Evolutionary conservation across 306 rosid species (phyloP).

Genomic region (Cucurbita moschata): DNA sequence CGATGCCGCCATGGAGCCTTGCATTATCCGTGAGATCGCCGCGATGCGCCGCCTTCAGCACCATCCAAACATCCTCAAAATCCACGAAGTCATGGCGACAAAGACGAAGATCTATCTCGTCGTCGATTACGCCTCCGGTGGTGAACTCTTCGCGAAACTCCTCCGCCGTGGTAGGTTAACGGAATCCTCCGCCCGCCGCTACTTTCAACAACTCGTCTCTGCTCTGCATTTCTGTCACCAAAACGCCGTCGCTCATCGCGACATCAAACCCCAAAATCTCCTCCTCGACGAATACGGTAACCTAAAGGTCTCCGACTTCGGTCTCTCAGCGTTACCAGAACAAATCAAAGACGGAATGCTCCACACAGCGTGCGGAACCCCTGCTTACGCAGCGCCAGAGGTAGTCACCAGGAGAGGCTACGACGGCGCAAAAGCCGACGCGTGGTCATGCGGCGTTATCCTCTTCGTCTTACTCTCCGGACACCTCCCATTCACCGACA

Average conservation of each 20-base stretch:
- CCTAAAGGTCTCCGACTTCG: constrained; percentile 76
- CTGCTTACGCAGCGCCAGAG: constrained; percentile 87
- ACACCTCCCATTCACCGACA: constrained; percentile 50
- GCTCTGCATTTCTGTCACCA: constrained; percentile 65
- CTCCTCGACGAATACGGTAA: constrained; percentile 48
- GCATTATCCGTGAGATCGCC: constrained; percentile 56
- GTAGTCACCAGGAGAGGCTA: constrained; percentile 42
- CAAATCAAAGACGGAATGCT: constrained; percentile 56
- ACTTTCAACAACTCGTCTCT: constrained; percentile 66
- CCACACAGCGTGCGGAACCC: constrained; percentile 87
- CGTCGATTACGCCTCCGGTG: constrained; percentile 73
- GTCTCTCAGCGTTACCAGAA: constrained; percentile 79
- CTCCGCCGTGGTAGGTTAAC: constrained; percentile 30
- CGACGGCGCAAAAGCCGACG: constrained; percentile 76
- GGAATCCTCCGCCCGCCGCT: constrained; percentile 39
- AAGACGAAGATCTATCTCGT: constrained; percentile 71
- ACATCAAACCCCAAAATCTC: constrained; percentile 80
- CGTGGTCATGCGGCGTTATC: constrained; percentile 86
- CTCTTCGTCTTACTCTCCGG: constrained; percentile 63
- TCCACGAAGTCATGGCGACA: constrained; percentile 78
- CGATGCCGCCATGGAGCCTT: constrained; percentile 53
- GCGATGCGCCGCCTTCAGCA: constrained; percentile 83
- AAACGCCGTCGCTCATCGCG: constrained; percentile 77
- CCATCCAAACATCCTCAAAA: constrained; percentile 57
- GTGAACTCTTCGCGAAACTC: constrained; percentile 58